Evolutionary conservation across 139 green algal species (phyloP), one percentile per base, ranked within the genome.

Genomic region (Astrephomene gubernaculifera): DNA sequence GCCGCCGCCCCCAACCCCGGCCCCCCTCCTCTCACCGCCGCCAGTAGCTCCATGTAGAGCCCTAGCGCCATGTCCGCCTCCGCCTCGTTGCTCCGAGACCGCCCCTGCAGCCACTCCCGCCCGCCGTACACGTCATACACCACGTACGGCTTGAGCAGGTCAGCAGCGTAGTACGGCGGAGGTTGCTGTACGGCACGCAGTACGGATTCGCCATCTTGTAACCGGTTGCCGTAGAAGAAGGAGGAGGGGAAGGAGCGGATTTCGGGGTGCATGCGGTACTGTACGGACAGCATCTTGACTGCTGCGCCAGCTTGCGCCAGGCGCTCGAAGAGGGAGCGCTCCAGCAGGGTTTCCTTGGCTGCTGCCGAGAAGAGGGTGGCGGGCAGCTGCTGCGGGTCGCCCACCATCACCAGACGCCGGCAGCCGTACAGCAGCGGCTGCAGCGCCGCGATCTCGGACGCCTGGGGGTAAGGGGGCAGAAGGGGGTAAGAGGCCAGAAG

Each of bases 181-280:
- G 64, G 64, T 24, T 17, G 24, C 12, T 4, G 33, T 22, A 64
- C 63, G 25, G 43, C 64, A 31, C 39, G 39, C 29, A 57, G 4
- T 9, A 86, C 71, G 72, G 65, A 87, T 61, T 89, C 76, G 53
- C 89, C 85, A 36, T 95, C 90, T 31, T 87, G 81, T 14, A 98
- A 90, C 4, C 75, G 53, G 78, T 87, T 89, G 27, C 92, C 53
- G 84, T 99, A 99, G 76, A 98, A 99, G 86, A 93, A 90, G 7
- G 53, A 67, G 6, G 91, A 96, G 9, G 96, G 95, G 80, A 98
- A 98, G 69, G 65, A 29, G 38, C 96, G 89, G 76, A 99, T 98
- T 33, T 89, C 79, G 14, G 96, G 96, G 83, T 98, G 95, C 97
- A 99, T 99, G 84, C 97, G 91, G 89, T 98, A 99, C 90, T 98